Percentiles rank a stretch among this genome's conserved stretches.
Conservation (phyloP, 2,329 filamentous ascomycete genomes). For the Exophiala phaeomuriformis region DNA sequence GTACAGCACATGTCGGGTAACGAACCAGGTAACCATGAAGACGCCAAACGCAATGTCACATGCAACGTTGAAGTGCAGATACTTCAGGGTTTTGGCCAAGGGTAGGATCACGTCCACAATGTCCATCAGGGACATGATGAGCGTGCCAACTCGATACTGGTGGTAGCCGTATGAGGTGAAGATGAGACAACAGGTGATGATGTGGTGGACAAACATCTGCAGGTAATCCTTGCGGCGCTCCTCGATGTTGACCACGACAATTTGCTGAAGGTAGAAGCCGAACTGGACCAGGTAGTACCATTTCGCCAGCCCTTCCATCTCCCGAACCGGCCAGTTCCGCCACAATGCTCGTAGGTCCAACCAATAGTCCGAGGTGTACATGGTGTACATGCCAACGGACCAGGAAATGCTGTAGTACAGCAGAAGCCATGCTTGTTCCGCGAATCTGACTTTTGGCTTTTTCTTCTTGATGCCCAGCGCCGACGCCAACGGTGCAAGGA, state of each 20-base stretch:
- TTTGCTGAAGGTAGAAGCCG: constrained; percentile 89
- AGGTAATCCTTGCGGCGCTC: constrained; percentile 88
- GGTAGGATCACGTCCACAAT: constrained; percentile 82
- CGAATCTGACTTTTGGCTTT: constrained; percentile 75
- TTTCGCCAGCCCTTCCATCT: constrained; percentile 69
- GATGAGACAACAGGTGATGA: constrained; percentile 78
- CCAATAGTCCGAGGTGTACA: constrained; percentile 69
- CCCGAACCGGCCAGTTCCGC: constrained; percentile 73
- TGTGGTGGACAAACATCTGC: constrained; percentile 93
- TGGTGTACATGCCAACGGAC: constrained; percentile 76
- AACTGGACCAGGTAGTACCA: constrained; percentile 85
- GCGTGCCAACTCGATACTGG: constrained; percentile 76
- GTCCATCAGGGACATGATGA: constrained; percentile 89
- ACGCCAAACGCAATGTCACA: constrained; percentile 80
- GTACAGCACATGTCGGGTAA: constrained; percentile 76
- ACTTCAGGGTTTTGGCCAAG: constrained; percentile 92
- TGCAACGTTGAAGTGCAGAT: constrained; percentile 64
- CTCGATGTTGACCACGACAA: constrained; percentile 90
- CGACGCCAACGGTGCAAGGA: constrained; percentile 70
- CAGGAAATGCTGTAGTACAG: constrained; percentile 78
- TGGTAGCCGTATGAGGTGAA: constrained; percentile 78
- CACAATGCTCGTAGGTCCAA: constrained; percentile 71
- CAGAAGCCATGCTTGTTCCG: constrained; percentile 88
- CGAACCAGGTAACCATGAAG: constrained; percentile 80
- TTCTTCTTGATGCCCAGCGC: constrained; percentile 61